Base-by-base conservation (phyloP, 768 basidiomycete genomes). In the Infundibulicybe gibba region DNA sequence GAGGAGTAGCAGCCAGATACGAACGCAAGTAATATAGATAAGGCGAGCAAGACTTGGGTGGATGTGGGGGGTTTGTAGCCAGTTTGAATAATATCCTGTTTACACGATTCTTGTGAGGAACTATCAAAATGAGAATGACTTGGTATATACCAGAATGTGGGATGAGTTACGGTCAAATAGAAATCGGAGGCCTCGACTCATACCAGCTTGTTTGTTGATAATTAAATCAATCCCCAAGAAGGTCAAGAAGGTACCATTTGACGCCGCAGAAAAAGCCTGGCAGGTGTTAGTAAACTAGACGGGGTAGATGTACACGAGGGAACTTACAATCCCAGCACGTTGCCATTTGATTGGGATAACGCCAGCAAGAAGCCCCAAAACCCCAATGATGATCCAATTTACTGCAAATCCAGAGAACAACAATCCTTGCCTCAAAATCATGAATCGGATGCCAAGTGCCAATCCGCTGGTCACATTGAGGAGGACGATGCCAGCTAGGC, bases 131-230 rank as follows among this genome's bases (percentile, higher is more conserved):
- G 48, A 44, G 11, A 38, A 15, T 43, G 25, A 8, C 8, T 25
- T 25, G 8, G 3, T 16, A 64, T 78, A 48, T 50, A 85, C 82
- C 48, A 71, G 65, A 43, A 68, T 59, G 62, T 87, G 85, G 20
- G 75, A 71, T 9, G 67, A 55, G 53, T 87, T 87, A 38, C 77
- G 68, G 56, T 87, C 85, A 49, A 85, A 73, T 12, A 87, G 68
- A 54, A 72, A 77, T 16, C 85, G 73, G 25, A 87, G 67, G 2
- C 84, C 85, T 16, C 75, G 65, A 53, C 83, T 81, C 71, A 85
- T 73, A 5, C 85, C 85, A 5, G 65, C 61, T 55, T 87, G 83
- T 52, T 72, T 66, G 49, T 83, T 71, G 42, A 83, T 44, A 40
- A 74, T 58, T 3, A 86, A 67, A 60, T 87, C 85, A 10, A 78